Base-by-base conservation (phyloP, 768 basidiomycete species). In the Pholiota microspora region DNA sequence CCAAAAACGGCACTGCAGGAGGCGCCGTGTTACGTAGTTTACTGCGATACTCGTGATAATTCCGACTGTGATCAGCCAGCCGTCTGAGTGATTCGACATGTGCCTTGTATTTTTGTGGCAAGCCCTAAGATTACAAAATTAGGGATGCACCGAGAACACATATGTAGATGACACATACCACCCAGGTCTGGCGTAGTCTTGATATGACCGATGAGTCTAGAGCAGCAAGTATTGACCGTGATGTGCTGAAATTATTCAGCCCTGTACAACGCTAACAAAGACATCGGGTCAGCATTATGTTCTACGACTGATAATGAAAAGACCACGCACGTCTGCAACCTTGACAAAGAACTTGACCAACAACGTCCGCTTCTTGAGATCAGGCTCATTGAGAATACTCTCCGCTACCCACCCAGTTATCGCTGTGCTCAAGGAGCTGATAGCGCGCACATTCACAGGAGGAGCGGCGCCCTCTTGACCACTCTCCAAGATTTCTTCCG, bases 361-460 rank as follows among this genome's bases (percentile, higher is more conserved):
- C 7, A 67, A 54, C 23, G 86, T 87, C 56, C 94, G 77, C 71
- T 86, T 91, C 79, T 92, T 94, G 61, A 85, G 81, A 70, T 98
- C 96, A 49, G 77, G 80, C 72, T 99, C 96, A 62, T 86, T 86
- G 46, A 99, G 72, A 56, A 99, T 94, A 63, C 88, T 88, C 72
- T 98, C 96, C 7, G 94, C 89, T 27, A 98, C 91, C 92, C 94
- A 96, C 3, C 94, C 95, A 1, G 94, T 98, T 61, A 98, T 88
- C 51, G 88, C 83, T 12, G 94, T 98, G 66, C 93, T 96, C 66
- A 98, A 72, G 4, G 89, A 85, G 42, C 88, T 88, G 59, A 98
- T 86, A 21, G 89, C 88, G 67, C 83, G 88, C 42, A 98, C 86
- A 60, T 89, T 89, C 47, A 79, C 69, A 16, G 85, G 81, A 6